These are phyloP conservation scores for Leccinum cinnamomeum DNA, from an alignment of 1,284 basidiomycete species.

Conservation along the genomic window DNA sequence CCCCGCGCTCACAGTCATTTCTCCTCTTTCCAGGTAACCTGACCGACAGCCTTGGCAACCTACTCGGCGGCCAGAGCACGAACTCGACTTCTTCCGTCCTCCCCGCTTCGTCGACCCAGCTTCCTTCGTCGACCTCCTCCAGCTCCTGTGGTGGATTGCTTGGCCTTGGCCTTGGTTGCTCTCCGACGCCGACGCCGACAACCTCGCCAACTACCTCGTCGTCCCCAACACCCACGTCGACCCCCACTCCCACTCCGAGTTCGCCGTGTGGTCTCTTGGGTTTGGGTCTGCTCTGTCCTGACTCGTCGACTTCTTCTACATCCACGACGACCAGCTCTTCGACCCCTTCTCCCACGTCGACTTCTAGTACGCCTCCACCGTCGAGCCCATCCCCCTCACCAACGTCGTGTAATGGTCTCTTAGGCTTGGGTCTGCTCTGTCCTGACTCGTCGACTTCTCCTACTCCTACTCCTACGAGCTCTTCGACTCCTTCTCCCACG, in stretches of 20 bases:
- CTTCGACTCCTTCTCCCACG: not conserved
- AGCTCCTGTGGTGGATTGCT: slow-evolving; percentile 16
- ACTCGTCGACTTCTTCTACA: slow-evolving; percentile 12
- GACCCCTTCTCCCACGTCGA: not conserved
- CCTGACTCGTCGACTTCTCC: not conserved
- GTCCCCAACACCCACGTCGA: too few species aligned
- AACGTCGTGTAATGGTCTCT: not conserved
- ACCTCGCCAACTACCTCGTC: not conserved
- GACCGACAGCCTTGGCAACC: not conserved
- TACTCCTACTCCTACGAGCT: not conserved
- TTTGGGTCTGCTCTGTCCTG: slow-evolving; percentile 10
- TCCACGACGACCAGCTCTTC: slow-evolving; percentile 2
- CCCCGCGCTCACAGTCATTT: not conserved
- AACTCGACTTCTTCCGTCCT: slow-evolving; percentile 16
- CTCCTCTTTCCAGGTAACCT: slow-evolving; percentile 3
- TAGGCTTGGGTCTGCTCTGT: not conserved
- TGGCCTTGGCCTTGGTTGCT: slow-evolving; percentile 13
- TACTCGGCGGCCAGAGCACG: not conserved
- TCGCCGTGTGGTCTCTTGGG: slow-evolving; percentile 21
- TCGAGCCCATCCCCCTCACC: not conserved
- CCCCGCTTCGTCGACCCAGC: slow-evolving; percentile 6
- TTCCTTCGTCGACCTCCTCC: slow-evolving; percentile 8
- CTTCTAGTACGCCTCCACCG: not conserved
- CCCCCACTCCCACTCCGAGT: not conserved
- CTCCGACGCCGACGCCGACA: slow-evolving; percentile 6